These are phyloP conservation scores for Stereocaulon alpinum DNA, from an alignment of 495 filamentous ascomycete species.

Conservation along the genomic window DNA sequence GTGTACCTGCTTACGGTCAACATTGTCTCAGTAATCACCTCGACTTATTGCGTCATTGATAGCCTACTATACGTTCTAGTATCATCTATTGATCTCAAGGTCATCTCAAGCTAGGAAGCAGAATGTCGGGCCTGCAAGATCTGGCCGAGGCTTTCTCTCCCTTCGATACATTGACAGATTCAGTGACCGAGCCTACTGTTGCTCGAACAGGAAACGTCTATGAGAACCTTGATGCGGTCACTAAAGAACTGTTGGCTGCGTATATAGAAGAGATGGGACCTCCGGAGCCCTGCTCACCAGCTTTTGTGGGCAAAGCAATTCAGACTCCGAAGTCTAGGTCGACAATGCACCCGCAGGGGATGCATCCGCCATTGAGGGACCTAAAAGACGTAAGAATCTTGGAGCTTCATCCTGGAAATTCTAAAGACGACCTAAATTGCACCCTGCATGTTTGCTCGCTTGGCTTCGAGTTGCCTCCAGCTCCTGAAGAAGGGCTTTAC, in stretches of 20 bases:
- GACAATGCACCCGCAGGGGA: not conserved
- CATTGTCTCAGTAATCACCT: no score
- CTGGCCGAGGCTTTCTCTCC: no score
- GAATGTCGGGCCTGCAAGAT: no score
- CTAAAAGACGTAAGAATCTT: slow-evolving; percentile 3
- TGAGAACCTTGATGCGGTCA: not conserved
- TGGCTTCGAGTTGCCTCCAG: slow-evolving; percentile 2
- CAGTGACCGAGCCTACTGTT: not conserved
- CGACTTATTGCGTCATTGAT: no score
- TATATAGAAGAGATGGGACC: not conserved
- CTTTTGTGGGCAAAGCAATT: not conserved
- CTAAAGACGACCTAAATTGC: slow-evolving; percentile 2
- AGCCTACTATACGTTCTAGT: no score
- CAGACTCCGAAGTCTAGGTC: not conserved
- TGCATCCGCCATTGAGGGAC: not conserved
- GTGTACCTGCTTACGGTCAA: no score
- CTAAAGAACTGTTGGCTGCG: not conserved
- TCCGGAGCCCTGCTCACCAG: not conserved
- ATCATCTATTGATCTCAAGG: no score
- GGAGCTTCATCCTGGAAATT: slow-evolving; percentile 8
- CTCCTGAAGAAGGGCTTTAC: not conserved
- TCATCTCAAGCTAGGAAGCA: no score
- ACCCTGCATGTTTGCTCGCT: slow-evolving; percentile 7
- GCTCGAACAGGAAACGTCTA: slow-evolving; percentile 1
- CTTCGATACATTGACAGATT: no score